Percentiles rank a stretch among this genome's conserved stretches.
Evolutionary conservation across 2,329 filamentous ascomycete genomes (phyloP).

Genomic region (Colletotrichum zoysiae): DNA sequence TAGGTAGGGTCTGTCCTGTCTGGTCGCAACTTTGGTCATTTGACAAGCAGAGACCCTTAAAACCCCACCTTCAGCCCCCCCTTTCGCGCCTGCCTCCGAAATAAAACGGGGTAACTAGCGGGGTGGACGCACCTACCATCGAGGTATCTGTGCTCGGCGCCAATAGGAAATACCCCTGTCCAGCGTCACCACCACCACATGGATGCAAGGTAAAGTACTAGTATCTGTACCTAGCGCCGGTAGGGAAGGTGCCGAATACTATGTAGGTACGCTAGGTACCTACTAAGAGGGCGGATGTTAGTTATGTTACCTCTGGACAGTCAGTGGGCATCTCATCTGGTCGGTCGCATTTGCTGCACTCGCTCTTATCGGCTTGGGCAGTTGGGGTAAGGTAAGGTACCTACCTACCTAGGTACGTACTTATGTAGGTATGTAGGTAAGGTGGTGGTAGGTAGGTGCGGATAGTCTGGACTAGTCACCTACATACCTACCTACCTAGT

Average conservation of each 20-base stretch:
- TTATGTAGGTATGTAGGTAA: too few species aligned
- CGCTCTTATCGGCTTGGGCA: not conserved
- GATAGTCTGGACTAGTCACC: too few species aligned
- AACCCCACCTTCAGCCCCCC: slow-evolving; percentile 29
- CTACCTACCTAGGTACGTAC: too few species aligned
- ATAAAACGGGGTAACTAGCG: not conserved
- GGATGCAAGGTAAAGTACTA: not conserved
- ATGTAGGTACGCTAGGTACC: too few species aligned
- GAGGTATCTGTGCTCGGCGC: slow-evolving; percentile 4
- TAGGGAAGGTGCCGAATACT: slow-evolving; percentile 2
- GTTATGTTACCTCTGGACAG: not conserved
- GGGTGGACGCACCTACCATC: slow-evolving; percentile 10
- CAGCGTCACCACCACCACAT: slow-evolving; percentile 7
- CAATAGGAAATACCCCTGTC: slow-evolving; percentile 8
- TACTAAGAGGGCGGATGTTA: too few species aligned
- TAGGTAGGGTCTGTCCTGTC: too few species aligned
- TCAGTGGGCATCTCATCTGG: not conserved
- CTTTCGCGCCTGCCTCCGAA: slow-evolving; percentile 16
- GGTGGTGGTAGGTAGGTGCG: too few species aligned
- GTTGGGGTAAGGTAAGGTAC: too few species aligned
- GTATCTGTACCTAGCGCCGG: too few species aligned
- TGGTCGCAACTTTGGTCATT: slow-evolving; percentile 32
- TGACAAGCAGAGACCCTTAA: slow-evolving; percentile 36
- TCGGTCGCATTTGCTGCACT: too few species aligned
- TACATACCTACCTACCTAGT: too few species aligned